Evolutionary conservation across 164 flowering plant genomes (phyloP).

Genomic region (Sedum album): DNA sequence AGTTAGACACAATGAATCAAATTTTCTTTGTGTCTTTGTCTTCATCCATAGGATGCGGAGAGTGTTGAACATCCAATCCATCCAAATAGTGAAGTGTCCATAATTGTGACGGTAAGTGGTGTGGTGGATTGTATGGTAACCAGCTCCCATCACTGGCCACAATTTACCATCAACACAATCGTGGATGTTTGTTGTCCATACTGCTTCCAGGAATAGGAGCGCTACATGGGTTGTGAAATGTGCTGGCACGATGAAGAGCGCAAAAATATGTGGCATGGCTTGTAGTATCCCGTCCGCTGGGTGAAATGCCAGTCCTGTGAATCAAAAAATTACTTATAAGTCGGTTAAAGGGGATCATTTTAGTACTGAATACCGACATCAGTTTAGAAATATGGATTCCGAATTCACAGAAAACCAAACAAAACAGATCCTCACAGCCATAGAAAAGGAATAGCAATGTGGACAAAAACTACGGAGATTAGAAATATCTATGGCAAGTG

Average conservation of each 20-base stretch:
- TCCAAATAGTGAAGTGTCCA: slow-evolving; percentile 86
- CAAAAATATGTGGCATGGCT: slow-evolving; percentile 81
- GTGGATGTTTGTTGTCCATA: slow-evolving; percentile 95
- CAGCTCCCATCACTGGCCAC: slow-evolving; percentile 52
- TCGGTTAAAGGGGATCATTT: not conserved
- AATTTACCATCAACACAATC: slow-evolving; percentile 82
- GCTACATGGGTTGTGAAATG: slow-evolving; percentile 70
- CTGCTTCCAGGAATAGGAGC: slow-evolving; percentile 64
- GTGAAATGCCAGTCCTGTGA: slow-evolving; percentile 88
- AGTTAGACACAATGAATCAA: no score
- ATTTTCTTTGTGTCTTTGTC: slow-evolving; percentile 25
- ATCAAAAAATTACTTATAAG: not conserved
- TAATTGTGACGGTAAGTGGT: slow-evolving; percentile 91
- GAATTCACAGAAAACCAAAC: no score
- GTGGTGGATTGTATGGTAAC: slow-evolving; percentile 96
- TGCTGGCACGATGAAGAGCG: slow-evolving; percentile 66
- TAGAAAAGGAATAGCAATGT: no score
- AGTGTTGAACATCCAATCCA: slow-evolving; percentile 98
- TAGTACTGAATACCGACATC: not conserved
- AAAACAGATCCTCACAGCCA: no score
- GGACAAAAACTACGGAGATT: no score
- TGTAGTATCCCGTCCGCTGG: slow-evolving; percentile 91
- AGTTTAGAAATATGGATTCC: no score
- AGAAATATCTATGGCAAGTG: no score
- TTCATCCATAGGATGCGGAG: slow-evolving; percentile 57